phyloP scores from a whole-genome alignment of 176 grass and related monocot genomes.

The Dendrocalamus sinicus region DNA sequence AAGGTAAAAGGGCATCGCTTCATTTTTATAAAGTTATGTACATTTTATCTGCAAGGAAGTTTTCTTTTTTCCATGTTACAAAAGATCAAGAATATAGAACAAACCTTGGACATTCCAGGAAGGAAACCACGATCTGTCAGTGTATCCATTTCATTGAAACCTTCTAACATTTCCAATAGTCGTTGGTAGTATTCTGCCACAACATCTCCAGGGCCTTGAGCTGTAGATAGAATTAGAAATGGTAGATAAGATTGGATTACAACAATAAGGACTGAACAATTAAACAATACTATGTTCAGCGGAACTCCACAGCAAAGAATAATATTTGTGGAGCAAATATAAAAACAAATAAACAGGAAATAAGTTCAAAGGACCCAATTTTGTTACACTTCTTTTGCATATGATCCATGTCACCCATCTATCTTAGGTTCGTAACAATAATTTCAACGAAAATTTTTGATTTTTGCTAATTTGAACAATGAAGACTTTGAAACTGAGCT shows the following conservation, averaged over 20 bases:
- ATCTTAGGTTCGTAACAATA: not conserved
- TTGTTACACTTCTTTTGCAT: not conserved
- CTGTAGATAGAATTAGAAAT: not conserved
- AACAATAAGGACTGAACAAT: no score
- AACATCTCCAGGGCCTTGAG: slow-evolving; percentile 58
- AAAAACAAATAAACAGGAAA: not conserved
- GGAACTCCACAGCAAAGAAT: not conserved
- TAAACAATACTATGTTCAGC: not conserved
- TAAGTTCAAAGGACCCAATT: not conserved
- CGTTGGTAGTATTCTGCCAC: slow-evolving; percentile 77
- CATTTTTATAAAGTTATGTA: not conserved
- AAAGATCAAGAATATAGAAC: not conserved
- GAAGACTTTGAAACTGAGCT: not conserved
- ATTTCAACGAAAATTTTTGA: not conserved
- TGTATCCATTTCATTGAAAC: slow-evolving; percentile 89
- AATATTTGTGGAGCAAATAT: not conserved
- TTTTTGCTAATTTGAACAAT: not conserved
- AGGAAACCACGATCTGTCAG: slow-evolving; percentile 70
- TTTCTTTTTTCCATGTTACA: slow-evolving; percentile 7
- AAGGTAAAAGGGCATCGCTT: not conserved
- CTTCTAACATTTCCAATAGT: slow-evolving; percentile 74
- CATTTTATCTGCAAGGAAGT: not conserved
- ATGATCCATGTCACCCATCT: not conserved
- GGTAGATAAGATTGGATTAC: not conserved
- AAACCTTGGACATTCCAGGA: slow-evolving; percentile 74